Evolutionary conservation across 2,329 filamentous ascomycete genomes (phyloP).

Genomic region (Cryphonectria nitschkei): DNA sequence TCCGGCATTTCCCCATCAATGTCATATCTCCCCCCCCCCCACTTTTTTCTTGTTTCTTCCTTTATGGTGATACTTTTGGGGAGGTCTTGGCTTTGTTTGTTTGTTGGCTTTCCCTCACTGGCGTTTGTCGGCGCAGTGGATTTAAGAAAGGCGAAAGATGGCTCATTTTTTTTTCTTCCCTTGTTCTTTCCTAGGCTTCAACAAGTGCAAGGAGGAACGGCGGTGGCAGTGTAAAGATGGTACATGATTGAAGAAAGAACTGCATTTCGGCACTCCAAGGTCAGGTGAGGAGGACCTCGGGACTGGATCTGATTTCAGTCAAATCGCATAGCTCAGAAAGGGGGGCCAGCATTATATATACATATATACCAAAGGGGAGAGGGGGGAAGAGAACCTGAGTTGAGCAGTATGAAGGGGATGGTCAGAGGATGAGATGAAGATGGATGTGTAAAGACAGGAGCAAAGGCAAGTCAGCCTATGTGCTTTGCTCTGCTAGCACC

Average conservation of each 20-base stretch:
- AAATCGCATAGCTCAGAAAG: not conserved
- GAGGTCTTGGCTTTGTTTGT: not conserved
- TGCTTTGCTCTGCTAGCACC: not conserved
- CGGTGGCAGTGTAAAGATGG: not conserved
- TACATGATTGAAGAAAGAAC: constrained; percentile 7
- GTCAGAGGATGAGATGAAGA: not conserved
- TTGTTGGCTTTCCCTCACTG: constrained; percentile 19
- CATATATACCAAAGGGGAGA: constrained; percentile 14
- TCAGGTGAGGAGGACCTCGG: not conserved
- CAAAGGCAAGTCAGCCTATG: not conserved
- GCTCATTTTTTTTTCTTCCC: not conserved
- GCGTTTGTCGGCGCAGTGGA: constrained; percentile 16
- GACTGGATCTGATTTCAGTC: not conserved
- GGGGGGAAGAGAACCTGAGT: not conserved
- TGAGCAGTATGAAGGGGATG: not conserved
- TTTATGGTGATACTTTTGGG: not conserved
- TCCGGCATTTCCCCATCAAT: not conserved
- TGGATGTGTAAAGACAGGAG: not conserved
- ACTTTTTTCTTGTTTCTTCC: not conserved
- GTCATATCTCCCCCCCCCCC: not conserved
- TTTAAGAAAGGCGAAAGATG: not conserved
- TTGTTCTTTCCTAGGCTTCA: not conserved
- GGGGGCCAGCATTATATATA: not conserved
- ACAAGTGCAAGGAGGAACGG: not conserved
- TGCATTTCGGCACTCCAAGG: not conserved